Percentiles rank a stretch among this genome's conserved stretches.
Evolutionary conservation across 179 eudicot species (phyloP).

Genomic region (Spergularia azorica): DNA sequence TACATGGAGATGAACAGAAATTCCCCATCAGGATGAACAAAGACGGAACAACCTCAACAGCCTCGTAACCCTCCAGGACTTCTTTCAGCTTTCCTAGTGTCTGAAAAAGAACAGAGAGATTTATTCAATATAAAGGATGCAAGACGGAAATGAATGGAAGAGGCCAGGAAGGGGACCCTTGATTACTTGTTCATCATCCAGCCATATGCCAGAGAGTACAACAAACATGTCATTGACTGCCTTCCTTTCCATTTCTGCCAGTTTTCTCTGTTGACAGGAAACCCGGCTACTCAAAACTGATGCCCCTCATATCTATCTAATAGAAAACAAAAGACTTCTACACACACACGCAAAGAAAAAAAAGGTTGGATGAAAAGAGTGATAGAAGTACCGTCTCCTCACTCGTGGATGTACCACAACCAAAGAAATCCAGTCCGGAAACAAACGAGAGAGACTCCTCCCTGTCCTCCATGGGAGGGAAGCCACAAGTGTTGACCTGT

Average conservation of each 20-base stretch:
- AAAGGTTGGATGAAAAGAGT: not conserved
- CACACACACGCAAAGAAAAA: no score
- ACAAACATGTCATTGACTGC: conserved; percentile 97
- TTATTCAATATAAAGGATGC: not conserved
- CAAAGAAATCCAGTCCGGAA: conserved; percentile 87
- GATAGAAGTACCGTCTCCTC: conserved; percentile 75
- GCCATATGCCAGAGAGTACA: conserved; percentile 81
- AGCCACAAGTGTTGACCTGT: conserved; percentile 96
- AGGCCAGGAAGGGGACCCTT: conserved; percentile 10
- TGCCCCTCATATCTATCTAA: no score
- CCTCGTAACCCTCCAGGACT: conserved; percentile 78
- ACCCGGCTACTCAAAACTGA: conserved; percentile 2
- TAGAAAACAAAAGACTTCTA: not conserved
- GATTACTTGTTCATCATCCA: conserved; percentile 81
- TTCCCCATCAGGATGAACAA: conserved; percentile 93
- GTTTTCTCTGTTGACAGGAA: conserved; percentile 52
- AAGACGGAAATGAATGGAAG: conserved; percentile 4
- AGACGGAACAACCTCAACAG: conserved; percentile 89
- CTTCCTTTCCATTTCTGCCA: conserved; percentile 69
- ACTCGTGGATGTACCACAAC: conserved; percentile 63
- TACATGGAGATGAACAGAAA: conserved; percentile 86
- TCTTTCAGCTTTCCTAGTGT: conserved; percentile 76
- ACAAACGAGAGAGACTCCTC: conserved; percentile 61
- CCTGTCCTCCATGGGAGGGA: conserved; percentile 94
- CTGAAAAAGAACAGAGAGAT: conserved; percentile 37